Percentiles rank a stretch among this genome's conserved stretches.
phyloP scores from a whole-genome alignment of 495 filamentous ascomycete species.

The Xylaria bambusicola region DNA sequence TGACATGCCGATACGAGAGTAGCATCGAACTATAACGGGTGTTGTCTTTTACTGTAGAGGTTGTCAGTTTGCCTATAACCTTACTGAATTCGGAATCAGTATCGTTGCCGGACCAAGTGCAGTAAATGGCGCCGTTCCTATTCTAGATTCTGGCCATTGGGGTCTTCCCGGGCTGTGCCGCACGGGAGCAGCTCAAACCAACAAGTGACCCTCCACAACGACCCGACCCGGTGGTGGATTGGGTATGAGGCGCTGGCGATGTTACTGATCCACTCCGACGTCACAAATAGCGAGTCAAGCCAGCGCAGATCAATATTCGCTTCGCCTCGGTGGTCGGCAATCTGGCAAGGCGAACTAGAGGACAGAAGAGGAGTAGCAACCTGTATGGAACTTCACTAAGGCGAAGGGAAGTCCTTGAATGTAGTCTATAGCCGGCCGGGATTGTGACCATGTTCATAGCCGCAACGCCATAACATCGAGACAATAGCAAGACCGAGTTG shows the following conservation, averaged over 20 bases:
- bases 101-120: not conserved
- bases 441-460: not conserved
- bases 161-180: conserved; percentile 1
- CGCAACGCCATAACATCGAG: not conserved
- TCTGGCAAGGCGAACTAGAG: not conserved
- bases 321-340: not conserved
- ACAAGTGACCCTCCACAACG: not conserved
- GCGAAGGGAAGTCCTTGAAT: not conserved
- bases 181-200: conserved; percentile 2
- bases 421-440: not conserved
- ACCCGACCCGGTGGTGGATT: conserved; percentile 10
- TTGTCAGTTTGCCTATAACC: not conserved
- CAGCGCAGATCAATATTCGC: conserved; percentile 6
- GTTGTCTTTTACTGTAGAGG: not conserved
- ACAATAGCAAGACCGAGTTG: not conserved
- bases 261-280: not conserved
- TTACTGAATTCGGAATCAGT: conserved; percentile 1
- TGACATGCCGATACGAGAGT: conserved; percentile 9
- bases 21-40: conserved; percentile 2
- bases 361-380: not conserved
- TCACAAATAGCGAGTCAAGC: not conserved
- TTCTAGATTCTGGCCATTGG: not conserved
- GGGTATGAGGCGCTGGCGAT: not conserved
- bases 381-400: not conserved
- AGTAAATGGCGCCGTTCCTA: not conserved